These are phyloP conservation scores for Pichia terricola DNA, from an alignment of 1,139 yeast genomes.

Conservation along the genomic window DNA sequence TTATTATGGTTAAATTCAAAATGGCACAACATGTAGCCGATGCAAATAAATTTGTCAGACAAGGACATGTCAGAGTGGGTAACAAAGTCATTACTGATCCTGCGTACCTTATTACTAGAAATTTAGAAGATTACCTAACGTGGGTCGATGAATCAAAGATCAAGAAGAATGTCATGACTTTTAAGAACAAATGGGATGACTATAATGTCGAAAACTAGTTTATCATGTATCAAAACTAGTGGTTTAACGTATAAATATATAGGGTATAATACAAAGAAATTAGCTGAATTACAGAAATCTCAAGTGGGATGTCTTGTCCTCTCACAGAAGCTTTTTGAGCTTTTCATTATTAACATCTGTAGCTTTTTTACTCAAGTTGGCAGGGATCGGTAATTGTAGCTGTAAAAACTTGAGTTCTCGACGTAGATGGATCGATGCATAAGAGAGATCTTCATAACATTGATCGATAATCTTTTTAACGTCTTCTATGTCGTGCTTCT, in stretches of 20 bases:
- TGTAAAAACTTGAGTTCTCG: constrained; percentile 51
- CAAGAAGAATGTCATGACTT: constrained; percentile 79
- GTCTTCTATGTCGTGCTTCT: constrained; percentile 16
- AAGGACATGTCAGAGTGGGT: constrained; percentile 96
- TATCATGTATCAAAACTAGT: too few species aligned
- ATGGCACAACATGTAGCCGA: constrained; percentile 89
- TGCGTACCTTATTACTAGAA: constrained; percentile 84
- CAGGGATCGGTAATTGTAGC: constrained; percentile 48
- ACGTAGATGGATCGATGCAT: constrained; percentile 38
- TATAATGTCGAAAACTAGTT: constrained; percentile 31
- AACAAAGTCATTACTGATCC: constrained; percentile 95
- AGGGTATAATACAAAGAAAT: too few species aligned
- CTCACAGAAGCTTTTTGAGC: constrained; percentile 21
- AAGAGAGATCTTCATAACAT: constrained; percentile 22
- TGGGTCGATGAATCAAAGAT: constrained; percentile 97
- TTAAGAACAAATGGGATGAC: constrained; percentile 79
- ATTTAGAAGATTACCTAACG: constrained; percentile 91
- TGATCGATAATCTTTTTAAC: constrained; percentile 15
- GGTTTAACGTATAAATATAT: background rate
- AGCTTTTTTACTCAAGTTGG: constrained; percentile 53
- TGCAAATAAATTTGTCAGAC: constrained; percentile 88
- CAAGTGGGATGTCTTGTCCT: background rate
- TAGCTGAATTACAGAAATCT: too few species aligned
- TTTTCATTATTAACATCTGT: constrained; percentile 46
- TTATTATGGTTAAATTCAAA: constrained; percentile 86